phyloP scores from a whole-genome alignment of 2,329 filamentous ascomycete genomes.

The Ilyonectria robusta region DNA sequence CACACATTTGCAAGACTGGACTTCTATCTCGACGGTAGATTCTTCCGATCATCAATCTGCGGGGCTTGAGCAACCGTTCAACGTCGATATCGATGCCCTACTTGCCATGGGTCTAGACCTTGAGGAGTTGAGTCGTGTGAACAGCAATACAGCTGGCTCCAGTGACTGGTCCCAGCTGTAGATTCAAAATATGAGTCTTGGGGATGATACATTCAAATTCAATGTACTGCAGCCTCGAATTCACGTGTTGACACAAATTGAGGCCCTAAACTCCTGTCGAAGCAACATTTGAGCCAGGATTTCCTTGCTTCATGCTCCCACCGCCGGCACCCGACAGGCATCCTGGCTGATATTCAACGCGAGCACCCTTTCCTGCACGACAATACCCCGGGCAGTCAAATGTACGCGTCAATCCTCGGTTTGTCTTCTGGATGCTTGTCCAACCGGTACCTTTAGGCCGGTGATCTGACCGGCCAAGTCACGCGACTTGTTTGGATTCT shows the following conservation, averaged over 20 bases:
- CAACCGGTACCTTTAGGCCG: not conserved
- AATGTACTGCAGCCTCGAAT: not conserved
- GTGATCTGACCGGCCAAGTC: not conserved
- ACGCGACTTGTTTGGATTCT: not conserved
- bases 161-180: slow-evolving; percentile 1
- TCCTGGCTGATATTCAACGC: slow-evolving; percentile 1
- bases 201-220: not conserved
- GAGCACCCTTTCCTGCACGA: slow-evolving; percentile 1
- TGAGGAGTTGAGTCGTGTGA: slow-evolving; percentile 3
- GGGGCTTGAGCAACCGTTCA: slow-evolving; percentile 1
- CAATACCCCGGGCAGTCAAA: not conserved
- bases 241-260: not conserved
- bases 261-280: not conserved
- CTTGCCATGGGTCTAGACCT: slow-evolving; percentile 2
- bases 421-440: not conserved
- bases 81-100: not conserved
- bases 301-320: not conserved
- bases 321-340: not conserved
- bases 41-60: not conserved
- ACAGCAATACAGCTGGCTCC: not conserved
- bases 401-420: not conserved
- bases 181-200: not conserved
- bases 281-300: not conserved
- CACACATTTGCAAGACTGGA: not conserved
- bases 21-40: not conserved